These are phyloP conservation scores for Ogataea trehaloabstinens DNA, from an alignment of 805 yeast genomes.

Conservation along the genomic window DNA sequence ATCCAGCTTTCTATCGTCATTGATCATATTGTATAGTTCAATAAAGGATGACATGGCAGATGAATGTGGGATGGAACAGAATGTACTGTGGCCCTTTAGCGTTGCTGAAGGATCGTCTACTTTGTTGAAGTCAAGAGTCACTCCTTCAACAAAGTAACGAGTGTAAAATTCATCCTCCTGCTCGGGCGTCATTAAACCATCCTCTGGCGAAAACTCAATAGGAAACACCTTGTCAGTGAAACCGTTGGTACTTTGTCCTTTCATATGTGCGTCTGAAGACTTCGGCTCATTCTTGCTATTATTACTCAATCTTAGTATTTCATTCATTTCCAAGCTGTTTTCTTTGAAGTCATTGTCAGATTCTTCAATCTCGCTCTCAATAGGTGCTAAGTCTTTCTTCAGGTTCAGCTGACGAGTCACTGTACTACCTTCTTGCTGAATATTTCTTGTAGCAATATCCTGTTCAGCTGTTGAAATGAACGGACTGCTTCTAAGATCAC, in stretches of 20 bases:
- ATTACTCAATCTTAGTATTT: no score
- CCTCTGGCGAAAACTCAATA: constrained; percentile 25
- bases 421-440: background rate
- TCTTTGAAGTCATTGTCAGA: constrained; percentile 16
- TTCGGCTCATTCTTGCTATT: background rate
- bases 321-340: background rate
- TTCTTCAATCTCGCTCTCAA: constrained; percentile 11
- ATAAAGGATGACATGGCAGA: constrained; percentile 19
- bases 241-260: background rate
- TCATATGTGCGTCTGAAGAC: background rate
- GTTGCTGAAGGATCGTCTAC: constrained; percentile 24
- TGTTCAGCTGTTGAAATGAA: background rate
- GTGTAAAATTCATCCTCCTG: constrained; percentile 42
- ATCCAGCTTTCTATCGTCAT: constrained; percentile 9
- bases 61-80: constrained; percentile 25
- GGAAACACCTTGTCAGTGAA: constrained; percentile 22
- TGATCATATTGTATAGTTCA: constrained; percentile 11
- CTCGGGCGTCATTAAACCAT: constrained; percentile 40
- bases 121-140: constrained; percentile 23
- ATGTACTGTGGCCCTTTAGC: constrained; percentile 15
- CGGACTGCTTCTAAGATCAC: constrained; percentile 1
- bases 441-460: background rate
- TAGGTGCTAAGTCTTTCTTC: no score
- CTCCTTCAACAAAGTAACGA: constrained; percentile 21
- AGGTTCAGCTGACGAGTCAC: background rate